phyloP scores from a whole-genome alignment of 139 green algal genomes.

The Coelastrella sp. region DNA sequence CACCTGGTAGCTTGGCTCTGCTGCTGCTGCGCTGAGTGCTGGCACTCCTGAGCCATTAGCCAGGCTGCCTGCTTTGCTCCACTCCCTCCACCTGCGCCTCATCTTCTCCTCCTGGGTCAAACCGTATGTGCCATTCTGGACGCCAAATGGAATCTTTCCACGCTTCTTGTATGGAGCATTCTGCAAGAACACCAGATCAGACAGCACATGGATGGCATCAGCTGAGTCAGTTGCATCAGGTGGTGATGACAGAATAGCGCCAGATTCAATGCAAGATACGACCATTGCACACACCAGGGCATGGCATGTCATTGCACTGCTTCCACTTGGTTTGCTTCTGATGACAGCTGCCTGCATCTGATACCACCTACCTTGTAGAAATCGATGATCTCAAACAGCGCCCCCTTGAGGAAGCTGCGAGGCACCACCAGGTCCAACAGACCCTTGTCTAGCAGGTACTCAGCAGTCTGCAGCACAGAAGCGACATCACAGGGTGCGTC shows the following conservation, averaged over 20 bases:
- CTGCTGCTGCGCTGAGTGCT: slow-evolving; percentile 30
- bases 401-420: slow-evolving; percentile 74
- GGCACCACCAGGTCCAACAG: slow-evolving; percentile 76
- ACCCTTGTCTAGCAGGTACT: slow-evolving; percentile 76
- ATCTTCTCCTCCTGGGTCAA: slow-evolving; percentile 57
- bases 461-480: slow-evolving; percentile 58
- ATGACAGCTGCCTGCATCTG: no score
- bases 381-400: slow-evolving; percentile 76
- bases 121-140: slow-evolving; percentile 65
- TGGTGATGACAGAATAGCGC: not conserved
- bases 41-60: not conserved
- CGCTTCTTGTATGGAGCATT: slow-evolving; percentile 68
- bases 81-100: slow-evolving; percentile 47
- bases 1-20: slow-evolving; percentile 33
- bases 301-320: no score
- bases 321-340: no score
- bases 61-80: slow-evolving; percentile 19
- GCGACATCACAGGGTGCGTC: not conserved
- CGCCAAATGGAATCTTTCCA: slow-evolving; percentile 64
- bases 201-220: not conserved
- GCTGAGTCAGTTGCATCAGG: not conserved
- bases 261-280: no score
- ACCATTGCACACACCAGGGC: no score
- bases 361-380: slow-evolving; percentile 62
- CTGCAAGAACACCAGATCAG: not conserved